phyloP scores from a whole-genome alignment of 768 basidiomycete species.

The Podaxis sp. region DNA sequence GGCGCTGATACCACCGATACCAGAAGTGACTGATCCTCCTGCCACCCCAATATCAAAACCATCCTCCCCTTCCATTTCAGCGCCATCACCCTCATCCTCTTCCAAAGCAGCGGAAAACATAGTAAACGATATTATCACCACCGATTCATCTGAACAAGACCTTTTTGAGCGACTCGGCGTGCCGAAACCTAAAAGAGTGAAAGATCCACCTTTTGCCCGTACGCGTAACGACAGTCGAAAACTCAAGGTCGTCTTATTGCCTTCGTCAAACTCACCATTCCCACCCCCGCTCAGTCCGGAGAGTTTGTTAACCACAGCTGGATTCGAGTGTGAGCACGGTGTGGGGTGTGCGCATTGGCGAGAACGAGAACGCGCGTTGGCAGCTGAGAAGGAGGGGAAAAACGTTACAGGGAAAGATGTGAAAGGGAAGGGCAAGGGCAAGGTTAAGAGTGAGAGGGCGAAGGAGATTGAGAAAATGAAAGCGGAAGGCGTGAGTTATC shows the following conservation, averaged over 20 bases:
- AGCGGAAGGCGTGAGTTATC: constrained; percentile 51
- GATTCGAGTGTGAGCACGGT: constrained; percentile 12
- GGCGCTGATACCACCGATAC: constrained; percentile 33
- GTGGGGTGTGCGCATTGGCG: constrained; percentile 11
- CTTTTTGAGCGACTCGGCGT: constrained; percentile 33
- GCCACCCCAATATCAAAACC: neutral
- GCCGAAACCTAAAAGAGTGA: constrained; percentile 39
- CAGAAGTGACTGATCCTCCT: neutral
- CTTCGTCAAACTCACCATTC: constrained; percentile 17
- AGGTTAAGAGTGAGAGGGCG: constrained; percentile 30
- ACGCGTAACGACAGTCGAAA: constrained; percentile 51
- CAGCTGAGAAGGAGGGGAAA: constrained; percentile 9
- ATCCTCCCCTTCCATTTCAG: neutral
- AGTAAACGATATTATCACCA: neutral
- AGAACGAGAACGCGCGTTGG: constrained; percentile 3
- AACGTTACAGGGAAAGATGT: constrained; percentile 16
- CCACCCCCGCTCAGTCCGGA: constrained; percentile 12
- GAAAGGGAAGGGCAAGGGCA: constrained; percentile 11
- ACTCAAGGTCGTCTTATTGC: constrained; percentile 52
- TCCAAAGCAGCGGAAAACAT: constrained; percentile 16
- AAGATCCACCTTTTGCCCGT: constrained; percentile 53
- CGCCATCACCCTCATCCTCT: constrained; percentile 8
- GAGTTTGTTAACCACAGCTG: constrained; percentile 5
- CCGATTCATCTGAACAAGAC: neutral
- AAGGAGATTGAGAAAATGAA: constrained; percentile 34